phyloP scores from a whole-genome alignment of 78 protist genomes.

The Speleostelium caveatum region DNA sequence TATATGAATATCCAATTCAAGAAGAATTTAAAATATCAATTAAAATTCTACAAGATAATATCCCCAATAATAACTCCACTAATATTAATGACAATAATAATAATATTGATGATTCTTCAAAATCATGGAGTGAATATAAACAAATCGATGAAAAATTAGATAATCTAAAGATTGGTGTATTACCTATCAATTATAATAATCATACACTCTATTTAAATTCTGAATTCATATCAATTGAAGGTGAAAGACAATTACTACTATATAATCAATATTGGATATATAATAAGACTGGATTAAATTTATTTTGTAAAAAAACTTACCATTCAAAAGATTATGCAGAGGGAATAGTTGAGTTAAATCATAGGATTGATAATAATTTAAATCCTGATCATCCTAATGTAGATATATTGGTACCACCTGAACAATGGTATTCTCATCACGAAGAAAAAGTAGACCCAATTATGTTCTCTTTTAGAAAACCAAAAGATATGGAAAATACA shows the following conservation, averaged over 20 bases:
- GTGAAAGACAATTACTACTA: slow-evolving; percentile 23
- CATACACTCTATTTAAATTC: slow-evolving; percentile 29
- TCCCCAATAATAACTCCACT: too few relatives aligned
- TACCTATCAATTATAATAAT: neutral
- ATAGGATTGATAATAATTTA: neutral
- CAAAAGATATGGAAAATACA: slow-evolving; percentile 47
- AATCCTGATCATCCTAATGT: neutral
- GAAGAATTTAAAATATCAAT: slow-evolving; percentile 45
- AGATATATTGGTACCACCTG: neutral
- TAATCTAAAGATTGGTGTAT: slow-evolving; percentile 9
- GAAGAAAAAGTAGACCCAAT: slow-evolving; percentile 26
- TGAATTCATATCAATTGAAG: slow-evolving; percentile 27
- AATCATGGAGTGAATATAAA: slow-evolving; percentile 42
- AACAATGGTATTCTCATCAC: slow-evolving; percentile 54
- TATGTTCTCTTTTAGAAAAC: slow-evolving; percentile 35
- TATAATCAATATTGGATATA: slow-evolving; percentile 75
- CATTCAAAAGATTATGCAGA: slow-evolving; percentile 36
- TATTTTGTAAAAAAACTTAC: slow-evolving; percentile 35
- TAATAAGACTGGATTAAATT: slow-evolving; percentile 55
- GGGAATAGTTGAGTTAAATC: slow-evolving; percentile 20
- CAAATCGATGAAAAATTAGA: slow-evolving; percentile 2
- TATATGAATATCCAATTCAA: slow-evolving; percentile 24
- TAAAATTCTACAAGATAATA: too few relatives aligned
- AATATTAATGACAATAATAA: too few relatives aligned
- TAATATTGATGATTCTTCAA: neutral